Evolutionary conservation across 2,329 filamentous ascomycete species (phyloP), one percentile per base, ranked within the genome.

Genomic region (Trichoderma sp.): DNA sequence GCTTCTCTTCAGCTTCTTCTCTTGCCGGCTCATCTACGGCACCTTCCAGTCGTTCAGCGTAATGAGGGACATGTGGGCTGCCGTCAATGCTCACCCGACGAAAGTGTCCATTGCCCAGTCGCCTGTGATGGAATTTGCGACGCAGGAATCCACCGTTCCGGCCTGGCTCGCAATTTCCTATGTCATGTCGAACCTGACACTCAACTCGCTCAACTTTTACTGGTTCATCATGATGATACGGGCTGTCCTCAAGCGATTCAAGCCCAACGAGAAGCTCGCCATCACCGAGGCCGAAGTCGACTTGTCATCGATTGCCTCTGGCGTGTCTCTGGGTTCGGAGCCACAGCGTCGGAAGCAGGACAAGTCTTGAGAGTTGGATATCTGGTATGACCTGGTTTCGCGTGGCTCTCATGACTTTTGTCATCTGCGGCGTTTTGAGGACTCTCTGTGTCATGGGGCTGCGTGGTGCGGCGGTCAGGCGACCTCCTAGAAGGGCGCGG

Each of bases 201-300:
- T 96, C 28, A 94, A 93, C 73, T 82, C 84, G 14, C 79, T 96
- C 60, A 96, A 96, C 78, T 88, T 91, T 72, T 91, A 89, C 78
- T 96, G 92, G 92, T 95, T 94, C 74, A 82, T 87, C 72, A 92
- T 92, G 83, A 96, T 96, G 92, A 88, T 96, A 68, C 82, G 86
- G 66, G 90, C 91, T 9, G 86, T 95, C 14, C 83, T 88, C 66
- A 93, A 91, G 80, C 83, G 91, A 28, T 95, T 95, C 73, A 83
- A 86, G 67, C 77, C 89, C 12, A 67, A 67, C 28, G 73, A 77
- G 44, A 72, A 74, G 59, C 68, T 56, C 39, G 67, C 68, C 5
- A 14, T 12, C 58, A 76, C 73, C 7, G 71, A 74, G 60, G 69
- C 67, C 14, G 70, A 76, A 26, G 64, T 74, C n/a, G 71, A 76